phyloP scores from a whole-genome alignment of 345 rosid genomes.

The Acer negundo region DNA sequence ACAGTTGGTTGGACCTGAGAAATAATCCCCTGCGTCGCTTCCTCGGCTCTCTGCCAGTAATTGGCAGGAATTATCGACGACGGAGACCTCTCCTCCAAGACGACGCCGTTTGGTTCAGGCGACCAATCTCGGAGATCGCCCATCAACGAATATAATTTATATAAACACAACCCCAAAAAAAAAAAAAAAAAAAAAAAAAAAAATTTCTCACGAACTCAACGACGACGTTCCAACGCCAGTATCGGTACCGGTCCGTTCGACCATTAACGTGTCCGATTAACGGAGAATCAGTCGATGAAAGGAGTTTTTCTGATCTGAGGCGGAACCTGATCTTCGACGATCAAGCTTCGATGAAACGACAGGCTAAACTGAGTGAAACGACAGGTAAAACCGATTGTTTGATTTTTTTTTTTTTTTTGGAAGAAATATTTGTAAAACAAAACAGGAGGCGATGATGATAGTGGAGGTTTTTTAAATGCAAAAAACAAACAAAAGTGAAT shows the following conservation, averaged over 20 bases:
- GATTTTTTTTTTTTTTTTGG: neutral
- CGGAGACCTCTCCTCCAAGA: slow-evolving; percentile 36
- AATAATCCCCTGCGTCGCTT: slow-evolving; percentile 60
- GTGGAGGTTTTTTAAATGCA: neutral
- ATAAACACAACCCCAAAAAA: neutral
- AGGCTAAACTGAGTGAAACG: neutral
- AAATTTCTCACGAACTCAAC: neutral
- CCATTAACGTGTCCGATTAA: neutral
- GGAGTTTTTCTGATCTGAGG: slow-evolving; percentile 9
- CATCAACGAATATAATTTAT: slow-evolving; percentile 33
- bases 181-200: neutral
- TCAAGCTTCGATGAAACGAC: slow-evolving; percentile 5
- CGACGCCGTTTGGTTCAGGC: slow-evolving; percentile 46
- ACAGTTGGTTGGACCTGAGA: slow-evolving; percentile 66
- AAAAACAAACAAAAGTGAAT: neutral
- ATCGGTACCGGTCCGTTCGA: neutral
- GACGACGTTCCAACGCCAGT: neutral
- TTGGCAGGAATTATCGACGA: slow-evolving; percentile 35
- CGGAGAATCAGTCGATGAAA: neutral
- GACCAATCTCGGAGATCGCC: slow-evolving; percentile 72
- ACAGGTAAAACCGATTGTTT: neutral
- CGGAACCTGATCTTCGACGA: neutral
- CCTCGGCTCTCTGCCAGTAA: slow-evolving; percentile 64
- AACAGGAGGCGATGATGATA: slow-evolving; percentile 13
- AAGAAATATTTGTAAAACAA: neutral